Evolutionary conservation across 2,329 filamentous ascomycete genomes (phyloP).

Genomic region (Nannizzia gypsea): DNA sequence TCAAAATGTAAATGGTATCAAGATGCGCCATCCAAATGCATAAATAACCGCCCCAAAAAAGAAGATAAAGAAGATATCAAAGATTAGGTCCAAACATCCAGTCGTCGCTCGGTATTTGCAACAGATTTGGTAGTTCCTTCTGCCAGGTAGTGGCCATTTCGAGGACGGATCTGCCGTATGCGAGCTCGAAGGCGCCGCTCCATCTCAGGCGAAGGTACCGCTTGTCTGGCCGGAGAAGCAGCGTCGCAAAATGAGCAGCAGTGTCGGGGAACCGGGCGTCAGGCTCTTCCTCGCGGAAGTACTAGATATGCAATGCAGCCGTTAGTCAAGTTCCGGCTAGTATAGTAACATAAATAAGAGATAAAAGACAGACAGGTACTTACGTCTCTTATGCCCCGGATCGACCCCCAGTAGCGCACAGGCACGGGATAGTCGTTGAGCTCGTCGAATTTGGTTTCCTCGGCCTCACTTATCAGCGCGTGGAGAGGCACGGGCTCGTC

Average conservation of each 20-base stretch:
- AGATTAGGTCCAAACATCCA: too few relatives aligned
- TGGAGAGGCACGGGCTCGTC: not conserved
- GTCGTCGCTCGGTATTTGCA: too few relatives aligned
- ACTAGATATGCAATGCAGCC: not conserved
- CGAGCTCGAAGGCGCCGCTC: not conserved
- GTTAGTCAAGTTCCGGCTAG: too few relatives aligned
- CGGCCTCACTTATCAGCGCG: not conserved
- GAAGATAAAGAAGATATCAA: not conserved
- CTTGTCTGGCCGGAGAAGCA: not conserved
- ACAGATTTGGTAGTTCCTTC: too few relatives aligned
- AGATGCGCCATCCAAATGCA: not conserved
- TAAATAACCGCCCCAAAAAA: not conserved
- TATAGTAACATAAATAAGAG: not conserved
- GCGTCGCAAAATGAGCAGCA: not conserved
- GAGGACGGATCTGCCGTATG: not conserved
- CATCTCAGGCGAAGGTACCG: not conserved
- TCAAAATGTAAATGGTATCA: not conserved
- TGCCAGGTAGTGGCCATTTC: not conserved
- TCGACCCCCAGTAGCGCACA: not conserved
- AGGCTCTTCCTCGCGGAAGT: not conserved
- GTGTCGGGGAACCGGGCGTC: not conserved
- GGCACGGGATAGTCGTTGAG: not conserved
- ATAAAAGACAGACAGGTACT: not conserved
- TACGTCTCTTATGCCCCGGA: not conserved
- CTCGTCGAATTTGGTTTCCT: not conserved